Percentiles rank a stretch among this genome's conserved stretches.
Conservation (phyloP, 116 monocot species). For the Posidonia oceanica region DNA sequence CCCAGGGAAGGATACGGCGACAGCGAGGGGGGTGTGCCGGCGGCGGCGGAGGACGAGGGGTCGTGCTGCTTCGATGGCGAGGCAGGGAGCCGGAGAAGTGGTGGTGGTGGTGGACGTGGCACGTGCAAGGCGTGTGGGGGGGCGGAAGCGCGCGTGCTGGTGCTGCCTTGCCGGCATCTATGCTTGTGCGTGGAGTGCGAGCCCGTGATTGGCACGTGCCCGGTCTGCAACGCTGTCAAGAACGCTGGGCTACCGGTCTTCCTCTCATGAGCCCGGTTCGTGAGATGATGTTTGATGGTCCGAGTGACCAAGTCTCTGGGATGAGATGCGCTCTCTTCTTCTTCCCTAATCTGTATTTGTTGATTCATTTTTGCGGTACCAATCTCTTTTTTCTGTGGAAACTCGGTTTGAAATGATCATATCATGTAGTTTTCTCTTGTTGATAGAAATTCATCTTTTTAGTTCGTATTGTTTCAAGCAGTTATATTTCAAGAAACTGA, state of each 20-base stretch:
- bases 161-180: constrained; percentile 52
- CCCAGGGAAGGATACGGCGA: constrained; percentile 11
- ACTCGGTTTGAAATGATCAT: no score
- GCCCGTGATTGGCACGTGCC: constrained; percentile 21
- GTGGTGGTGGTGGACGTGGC: not conserved
- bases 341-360: no score
- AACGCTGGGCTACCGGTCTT: constrained; percentile 27
- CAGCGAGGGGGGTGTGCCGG: not conserved
- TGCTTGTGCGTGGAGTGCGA: constrained; percentile 44
- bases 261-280: not conserved
- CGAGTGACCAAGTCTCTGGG: no score
- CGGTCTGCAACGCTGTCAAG: constrained; percentile 31
- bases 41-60: constrained; percentile 24
- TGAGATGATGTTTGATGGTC: no score
- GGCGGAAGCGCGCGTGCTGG: constrained; percentile 20
- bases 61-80: constrained; percentile 30
- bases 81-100: no score
- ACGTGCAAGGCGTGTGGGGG: constrained; percentile 21
- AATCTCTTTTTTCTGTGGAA: no score
- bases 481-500: no score
- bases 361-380: no score
- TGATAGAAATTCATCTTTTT: no score
- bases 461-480: no score
- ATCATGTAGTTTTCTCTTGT: no score
- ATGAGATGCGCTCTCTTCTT: no score